These are phyloP conservation scores for Borealophlyctis nickersoniae DNA, from an alignment of 192 early-diverging fungal genomes.

Conservation along the genomic window DNA sequence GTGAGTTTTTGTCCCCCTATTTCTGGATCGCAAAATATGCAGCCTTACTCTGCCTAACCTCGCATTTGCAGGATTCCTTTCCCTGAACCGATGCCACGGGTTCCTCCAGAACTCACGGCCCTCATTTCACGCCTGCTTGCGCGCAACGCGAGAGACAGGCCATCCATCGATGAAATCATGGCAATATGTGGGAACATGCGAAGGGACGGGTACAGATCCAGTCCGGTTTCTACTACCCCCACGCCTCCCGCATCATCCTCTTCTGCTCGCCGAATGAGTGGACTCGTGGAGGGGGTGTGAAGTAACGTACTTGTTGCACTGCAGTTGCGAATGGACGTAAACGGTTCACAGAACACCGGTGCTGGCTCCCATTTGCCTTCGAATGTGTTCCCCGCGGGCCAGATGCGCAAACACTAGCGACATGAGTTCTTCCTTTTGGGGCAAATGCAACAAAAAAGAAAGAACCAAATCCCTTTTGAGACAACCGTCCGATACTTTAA, in stretches of 20 bases:
- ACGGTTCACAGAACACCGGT: neutral
- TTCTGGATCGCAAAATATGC: neutral
- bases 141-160: slow-evolving; percentile 52
- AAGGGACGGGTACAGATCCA: neutral
- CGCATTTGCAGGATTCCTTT: slow-evolving; percentile 30
- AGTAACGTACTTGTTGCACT: neutral
- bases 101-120: slow-evolving; percentile 55
- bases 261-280: neutral
- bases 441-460: too few species aligned
- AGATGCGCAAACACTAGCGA: too few species aligned
- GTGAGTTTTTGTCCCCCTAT: slow-evolving; percentile 11
- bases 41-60: neutral
- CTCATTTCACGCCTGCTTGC: slow-evolving; percentile 57
- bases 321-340: neutral
- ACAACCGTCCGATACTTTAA: too few species aligned
- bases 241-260: neutral
- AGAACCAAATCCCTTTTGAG: too few species aligned
- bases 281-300: neutral
- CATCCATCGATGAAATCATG: slow-evolving; percentile 61
- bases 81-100: slow-evolving; percentile 33
- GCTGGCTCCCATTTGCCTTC: neutral
- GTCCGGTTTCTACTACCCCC: too few species aligned
- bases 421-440: too few species aligned
- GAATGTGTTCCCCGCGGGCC: too few species aligned
- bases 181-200: slow-evolving; percentile 9